phyloP scores from a whole-genome alignment of 2,329 filamentous ascomycete genomes.

The Neofusicoccum sp. region DNA sequence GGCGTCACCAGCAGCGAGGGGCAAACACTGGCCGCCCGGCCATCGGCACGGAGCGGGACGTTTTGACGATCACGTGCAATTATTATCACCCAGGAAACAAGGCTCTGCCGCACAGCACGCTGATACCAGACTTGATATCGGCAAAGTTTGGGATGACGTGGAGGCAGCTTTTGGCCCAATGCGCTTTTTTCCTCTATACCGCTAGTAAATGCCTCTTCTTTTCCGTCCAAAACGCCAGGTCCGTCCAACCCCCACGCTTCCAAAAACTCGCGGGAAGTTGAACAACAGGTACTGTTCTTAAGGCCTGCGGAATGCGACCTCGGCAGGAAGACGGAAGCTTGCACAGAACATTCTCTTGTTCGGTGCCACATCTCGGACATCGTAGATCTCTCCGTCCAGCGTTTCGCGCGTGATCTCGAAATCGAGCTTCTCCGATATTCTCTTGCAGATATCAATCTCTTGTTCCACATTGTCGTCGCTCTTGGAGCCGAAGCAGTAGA shows the following conservation, averaged over 20 bases:
- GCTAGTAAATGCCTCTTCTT: neutral
- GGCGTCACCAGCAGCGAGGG: conserved; percentile 10
- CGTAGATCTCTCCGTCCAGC: conserved; percentile 56
- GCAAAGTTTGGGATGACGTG: neutral
- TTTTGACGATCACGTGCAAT: neutral
- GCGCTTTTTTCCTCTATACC: neutral
- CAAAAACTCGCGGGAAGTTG: neutral
- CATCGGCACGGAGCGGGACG: conserved; percentile 1
- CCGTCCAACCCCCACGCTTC: neutral
- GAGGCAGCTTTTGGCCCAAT: neutral
- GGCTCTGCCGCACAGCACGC: neutral
- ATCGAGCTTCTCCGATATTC: conserved; percentile 65
- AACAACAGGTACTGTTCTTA: neutral
- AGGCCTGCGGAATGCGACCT: conserved; percentile 69
- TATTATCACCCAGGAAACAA: neutral
- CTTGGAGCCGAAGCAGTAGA: conserved; percentile 92
- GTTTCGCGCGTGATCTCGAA: conserved; percentile 62
- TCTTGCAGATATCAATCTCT: conserved; percentile 62
- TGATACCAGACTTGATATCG: neutral
- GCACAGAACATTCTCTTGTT: conserved; percentile 97
- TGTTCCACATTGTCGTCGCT: conserved; percentile 69
- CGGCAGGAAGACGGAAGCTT: conserved; percentile 79
- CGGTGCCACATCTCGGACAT: conserved; percentile 85
- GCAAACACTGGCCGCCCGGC: neutral
- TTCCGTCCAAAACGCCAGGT: neutral